Conservation (phyloP, 257 asterid species). For the Voacanga thouarsii region DNA sequence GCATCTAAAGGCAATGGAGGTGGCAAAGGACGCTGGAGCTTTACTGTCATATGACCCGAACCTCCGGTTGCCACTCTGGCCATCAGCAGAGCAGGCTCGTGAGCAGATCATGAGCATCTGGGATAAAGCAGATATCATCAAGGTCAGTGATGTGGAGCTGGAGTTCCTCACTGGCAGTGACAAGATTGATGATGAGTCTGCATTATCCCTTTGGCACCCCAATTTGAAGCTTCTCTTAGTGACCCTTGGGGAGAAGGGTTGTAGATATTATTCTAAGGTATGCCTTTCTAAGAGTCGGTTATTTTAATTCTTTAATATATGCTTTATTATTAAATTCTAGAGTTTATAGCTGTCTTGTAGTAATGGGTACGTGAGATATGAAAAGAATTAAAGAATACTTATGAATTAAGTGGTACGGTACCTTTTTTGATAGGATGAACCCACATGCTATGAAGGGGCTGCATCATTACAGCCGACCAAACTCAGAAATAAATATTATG, state of each 20-base stretch:
- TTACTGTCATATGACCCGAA: slow-evolving; percentile 90
- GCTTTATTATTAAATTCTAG: background rate
- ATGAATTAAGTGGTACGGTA: background rate
- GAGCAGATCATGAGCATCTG: slow-evolving; percentile 90
- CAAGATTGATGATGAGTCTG: slow-evolving; percentile 77
- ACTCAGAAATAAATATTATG: background rate
- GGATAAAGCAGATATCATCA: slow-evolving; percentile 81
- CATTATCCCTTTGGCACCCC: slow-evolving; percentile 85
- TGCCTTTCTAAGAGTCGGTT: background rate
- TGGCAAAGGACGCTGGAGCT: slow-evolving; percentile 86
- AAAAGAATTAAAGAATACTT: slow-evolving; percentile 1
- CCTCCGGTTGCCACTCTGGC: slow-evolving; percentile 82
- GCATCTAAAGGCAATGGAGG: slow-evolving; percentile 91
- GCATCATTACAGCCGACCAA: background rate
- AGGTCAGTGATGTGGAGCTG: slow-evolving; percentile 87
- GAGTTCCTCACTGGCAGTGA: slow-evolving; percentile 79
- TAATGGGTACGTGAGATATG: slow-evolving; percentile 4
- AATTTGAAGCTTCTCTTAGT: slow-evolving; percentile 80
- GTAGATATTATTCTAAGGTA: slow-evolving; percentile 85
- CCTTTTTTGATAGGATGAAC: background rate
- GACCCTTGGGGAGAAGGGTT: slow-evolving; percentile 91
- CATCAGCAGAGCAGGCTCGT: slow-evolving; percentile 70
- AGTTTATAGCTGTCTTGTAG: slow-evolving; percentile 11
- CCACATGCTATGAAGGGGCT: background rate
- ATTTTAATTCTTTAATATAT: background rate